Base-by-base conservation (phyloP, 208 protist genomes). In the Histomonas meleagridis region DNA sequence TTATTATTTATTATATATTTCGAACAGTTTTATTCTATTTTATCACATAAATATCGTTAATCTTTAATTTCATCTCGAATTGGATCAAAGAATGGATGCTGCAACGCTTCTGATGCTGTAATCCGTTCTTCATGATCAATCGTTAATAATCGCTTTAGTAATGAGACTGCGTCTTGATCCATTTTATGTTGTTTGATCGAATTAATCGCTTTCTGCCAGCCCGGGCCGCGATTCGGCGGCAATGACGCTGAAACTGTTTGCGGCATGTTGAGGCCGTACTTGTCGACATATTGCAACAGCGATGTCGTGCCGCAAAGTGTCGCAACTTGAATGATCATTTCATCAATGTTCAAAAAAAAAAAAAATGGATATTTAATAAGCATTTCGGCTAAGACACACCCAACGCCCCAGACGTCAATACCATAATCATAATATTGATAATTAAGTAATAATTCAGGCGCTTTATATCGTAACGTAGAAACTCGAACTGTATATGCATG, bases 341-440 rank as follows among this genome's bases (percentile, higher is more conserved):
- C 97, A 90, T 98, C 97, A 94, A 99, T 99, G 95, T 98, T 97
- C 72, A 96, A 93, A 10, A 98, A 98, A 91, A 97, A 96, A 93
- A 99, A 99, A 94, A 99, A 99, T 40, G 98, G 98, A 86, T 99
- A 97, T 81, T 96, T 96, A 95, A 99, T 99, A 53, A 99, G 96
- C 95, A 99, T 97, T 60, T 96, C 97, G 0, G 98, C 98, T 60
- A 99, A 96, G 94, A 99, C 97, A 94, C 97, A 99, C 55, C 98
- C 98, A 10, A 99, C 92, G 91, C 95, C 97, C 98, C 98, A 99
- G 90, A 99, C 97, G 93, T 99, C 98, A 0, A 99, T 94, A 62
- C 96, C 97, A 94, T 99, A 99, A 94, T 99, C 98, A 94, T 99
- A 99, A 78, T 98, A 95, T 69, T 97, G 95, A 91, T 98, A 95